phyloP scores from a whole-genome alignment of 2,329 filamentous ascomycete species.

The Cordyceps fumosorosea region DNA sequence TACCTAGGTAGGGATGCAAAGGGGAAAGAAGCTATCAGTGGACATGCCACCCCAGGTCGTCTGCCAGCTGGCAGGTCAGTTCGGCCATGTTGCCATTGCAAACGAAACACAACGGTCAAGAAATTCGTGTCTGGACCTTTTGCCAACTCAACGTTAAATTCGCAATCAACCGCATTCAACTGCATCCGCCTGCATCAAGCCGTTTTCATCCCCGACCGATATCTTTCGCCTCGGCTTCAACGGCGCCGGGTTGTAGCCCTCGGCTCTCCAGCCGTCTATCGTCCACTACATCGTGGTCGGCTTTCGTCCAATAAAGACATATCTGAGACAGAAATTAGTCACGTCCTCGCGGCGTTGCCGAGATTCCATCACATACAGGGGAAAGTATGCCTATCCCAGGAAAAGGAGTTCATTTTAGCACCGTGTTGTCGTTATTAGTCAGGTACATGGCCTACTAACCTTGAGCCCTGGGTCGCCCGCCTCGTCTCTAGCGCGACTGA shows the following conservation, averaged over 20 bases:
- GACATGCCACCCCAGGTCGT: not conserved
- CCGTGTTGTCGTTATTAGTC: not conserved
- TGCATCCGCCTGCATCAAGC: too few relatives aligned
- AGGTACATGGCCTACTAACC: constrained; percentile 28
- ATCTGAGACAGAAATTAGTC: constrained; percentile 31
- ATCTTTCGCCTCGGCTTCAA: not conserved
- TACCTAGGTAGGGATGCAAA: not conserved
- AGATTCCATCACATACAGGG: constrained; percentile 40
- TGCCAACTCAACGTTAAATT: too few relatives aligned
- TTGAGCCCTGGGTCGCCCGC: constrained; percentile 49
- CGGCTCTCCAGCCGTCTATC: not conserved
- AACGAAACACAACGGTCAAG: not conserved
- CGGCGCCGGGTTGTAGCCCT: not conserved
- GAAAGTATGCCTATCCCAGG: constrained; percentile 49
- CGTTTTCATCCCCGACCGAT: not conserved
- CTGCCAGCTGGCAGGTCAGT: constrained; percentile 1
- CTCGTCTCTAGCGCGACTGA: constrained; percentile 49
- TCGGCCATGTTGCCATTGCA: not conserved
- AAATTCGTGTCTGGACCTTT: not conserved
- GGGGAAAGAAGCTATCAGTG: not conserved
- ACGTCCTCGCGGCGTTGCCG: not conserved
- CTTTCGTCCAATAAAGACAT: constrained; percentile 58
- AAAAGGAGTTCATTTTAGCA: not conserved
- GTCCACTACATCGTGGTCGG: constrained; percentile 21
- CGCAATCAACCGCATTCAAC: too few relatives aligned